Evolutionary conservation across 768 basidiomycete genomes (phyloP).

Genomic region (Solioccasus polychromus): DNA sequence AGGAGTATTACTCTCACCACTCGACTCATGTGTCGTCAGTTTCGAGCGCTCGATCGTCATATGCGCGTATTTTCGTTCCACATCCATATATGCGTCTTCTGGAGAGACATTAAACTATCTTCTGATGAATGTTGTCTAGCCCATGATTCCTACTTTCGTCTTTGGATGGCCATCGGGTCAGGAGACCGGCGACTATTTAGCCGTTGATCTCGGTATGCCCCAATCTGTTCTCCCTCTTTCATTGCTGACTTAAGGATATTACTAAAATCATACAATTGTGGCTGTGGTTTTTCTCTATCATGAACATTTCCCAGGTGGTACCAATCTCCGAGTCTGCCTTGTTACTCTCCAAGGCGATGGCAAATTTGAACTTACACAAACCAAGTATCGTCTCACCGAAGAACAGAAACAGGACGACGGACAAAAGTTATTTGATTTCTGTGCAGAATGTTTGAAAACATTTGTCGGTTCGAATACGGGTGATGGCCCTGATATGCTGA

Average conservation of each 20-base stretch:
- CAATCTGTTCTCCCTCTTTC: neutral
- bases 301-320: constrained; percentile 60
- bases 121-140: constrained; percentile 42
- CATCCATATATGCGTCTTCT: constrained; percentile 2
- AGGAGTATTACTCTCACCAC: neutral
- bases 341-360: constrained; percentile 90
- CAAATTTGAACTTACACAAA: constrained; percentile 96
- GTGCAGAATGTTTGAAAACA: constrained; percentile 86
- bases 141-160: constrained; percentile 96
- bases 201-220: constrained; percentile 78
- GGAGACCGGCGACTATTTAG: constrained; percentile 87
- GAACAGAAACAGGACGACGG: constrained; percentile 99
- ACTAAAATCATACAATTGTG: neutral
- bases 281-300: neutral
- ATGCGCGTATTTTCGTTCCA: neutral
- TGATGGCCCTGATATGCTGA: constrained; percentile 45
- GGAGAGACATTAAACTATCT: neutral
- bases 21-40: neutral
- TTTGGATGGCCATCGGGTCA: constrained; percentile 93
- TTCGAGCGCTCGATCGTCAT: neutral
- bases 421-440: constrained; percentile 94
- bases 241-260: neutral
- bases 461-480: constrained; percentile 78
- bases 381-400: constrained; percentile 94
- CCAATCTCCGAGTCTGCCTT: constrained; percentile 97